These are phyloP conservation scores for Skeletonema costatum DNA, from an alignment of 108 stramenopile genomes.

Conservation along the genomic window DNA sequence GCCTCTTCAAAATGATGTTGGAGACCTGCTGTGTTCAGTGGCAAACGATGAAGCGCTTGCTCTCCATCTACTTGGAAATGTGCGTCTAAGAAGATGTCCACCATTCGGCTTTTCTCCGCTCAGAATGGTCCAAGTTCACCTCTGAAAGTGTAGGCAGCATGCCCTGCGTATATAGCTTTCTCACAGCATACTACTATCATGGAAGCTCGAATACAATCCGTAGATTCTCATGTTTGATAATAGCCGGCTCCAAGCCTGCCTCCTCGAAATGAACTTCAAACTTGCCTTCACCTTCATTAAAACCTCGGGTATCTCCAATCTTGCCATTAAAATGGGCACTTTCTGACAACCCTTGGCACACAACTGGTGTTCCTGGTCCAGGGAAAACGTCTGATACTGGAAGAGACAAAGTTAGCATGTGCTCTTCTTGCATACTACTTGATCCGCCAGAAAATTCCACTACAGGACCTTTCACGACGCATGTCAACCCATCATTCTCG, in stretches of 20 bases:
- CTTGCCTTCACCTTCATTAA: not conserved
- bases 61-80: too few species aligned
- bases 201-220: conserved; percentile 1
- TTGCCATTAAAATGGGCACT: not conserved
- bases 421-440: not conserved
- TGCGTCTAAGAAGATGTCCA: too few species aligned
- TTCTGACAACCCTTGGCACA: not conserved
- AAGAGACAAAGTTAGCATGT: not conserved
- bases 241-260: not conserved
- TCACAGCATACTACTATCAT: too few species aligned
- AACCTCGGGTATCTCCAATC: not conserved
- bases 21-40: too few species aligned
- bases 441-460: not conserved
- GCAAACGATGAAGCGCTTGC: too few species aligned
- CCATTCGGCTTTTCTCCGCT: too few species aligned
- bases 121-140: too few species aligned
- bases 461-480: not conserved
- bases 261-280: conserved; percentile 3
- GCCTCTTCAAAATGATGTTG: too few species aligned
- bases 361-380: not conserved
- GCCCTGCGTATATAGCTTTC: too few species aligned
- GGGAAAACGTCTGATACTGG: not conserved
- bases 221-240: not conserved
- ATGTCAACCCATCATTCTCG: not conserved
- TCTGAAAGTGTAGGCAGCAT: too few species aligned